Conservation (phyloP, 805 yeast species). For the Ogataea wickerhamii region DNA sequence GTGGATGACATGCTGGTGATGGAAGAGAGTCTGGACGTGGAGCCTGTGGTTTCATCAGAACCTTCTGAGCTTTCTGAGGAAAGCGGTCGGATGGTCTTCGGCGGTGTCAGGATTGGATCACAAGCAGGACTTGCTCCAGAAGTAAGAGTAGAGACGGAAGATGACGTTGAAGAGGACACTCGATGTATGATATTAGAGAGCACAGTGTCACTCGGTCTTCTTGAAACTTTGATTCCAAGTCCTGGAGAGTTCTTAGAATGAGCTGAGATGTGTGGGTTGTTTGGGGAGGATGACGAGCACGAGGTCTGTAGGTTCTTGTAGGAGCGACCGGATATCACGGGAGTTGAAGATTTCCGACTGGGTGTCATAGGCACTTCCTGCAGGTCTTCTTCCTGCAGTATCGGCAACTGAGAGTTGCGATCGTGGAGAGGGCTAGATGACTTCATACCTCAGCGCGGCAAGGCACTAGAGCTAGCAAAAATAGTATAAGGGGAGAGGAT, state of each 20-base stretch:
- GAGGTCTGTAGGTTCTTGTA: neutral
- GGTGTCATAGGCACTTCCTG: slow-evolving; percentile 21
- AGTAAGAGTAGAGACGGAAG: slow-evolving; percentile 8
- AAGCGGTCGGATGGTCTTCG: slow-evolving; percentile 10
- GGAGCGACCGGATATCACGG: slow-evolving; percentile 1
- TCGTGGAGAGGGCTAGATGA: slow-evolving; percentile 1
- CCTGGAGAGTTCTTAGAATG: slow-evolving; percentile 10
- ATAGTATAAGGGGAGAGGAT: too few relatives aligned
- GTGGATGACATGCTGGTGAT: slow-evolving; percentile 23
- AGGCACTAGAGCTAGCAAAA: too few relatives aligned
- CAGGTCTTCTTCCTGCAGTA: slow-evolving; percentile 19
- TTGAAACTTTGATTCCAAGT: slow-evolving; percentile 23
- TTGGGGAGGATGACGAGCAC: slow-evolving; percentile 1
- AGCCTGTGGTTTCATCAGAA: slow-evolving; percentile 14
- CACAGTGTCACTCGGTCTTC: slow-evolving; percentile 29
- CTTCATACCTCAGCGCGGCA: neutral
- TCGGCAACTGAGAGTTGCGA: slow-evolving; percentile 10
- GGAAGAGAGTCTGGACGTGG: slow-evolving; percentile 23
- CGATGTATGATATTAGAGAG: slow-evolving; percentile 12
- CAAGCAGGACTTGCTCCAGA: slow-evolving; percentile 2
- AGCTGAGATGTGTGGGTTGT: neutral
- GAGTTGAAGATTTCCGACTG: slow-evolving; percentile 3
- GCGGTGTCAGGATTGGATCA: neutral
- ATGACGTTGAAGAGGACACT: slow-evolving; percentile 8
- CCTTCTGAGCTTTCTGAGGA: slow-evolving; percentile 23